Base-by-base conservation (phyloP, 1,139 yeast species). In the Debaryomyces udenii region DNA sequence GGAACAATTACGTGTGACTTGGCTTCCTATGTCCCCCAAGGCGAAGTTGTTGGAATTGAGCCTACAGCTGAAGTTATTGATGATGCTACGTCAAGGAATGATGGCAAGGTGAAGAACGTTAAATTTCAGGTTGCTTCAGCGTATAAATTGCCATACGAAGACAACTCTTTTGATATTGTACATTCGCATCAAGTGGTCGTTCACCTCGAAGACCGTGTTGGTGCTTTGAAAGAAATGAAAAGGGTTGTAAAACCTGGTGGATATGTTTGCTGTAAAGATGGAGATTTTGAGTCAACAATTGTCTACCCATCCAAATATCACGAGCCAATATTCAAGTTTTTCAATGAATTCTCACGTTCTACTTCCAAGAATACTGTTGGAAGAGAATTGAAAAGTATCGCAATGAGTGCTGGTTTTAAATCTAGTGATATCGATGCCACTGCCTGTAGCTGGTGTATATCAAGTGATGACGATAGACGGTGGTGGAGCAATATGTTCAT, bases 161-260 rank as follows among this genome's bases (percentile, higher is more conserved):
- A 70, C 46, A 50, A 64, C 33, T 42, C 62, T 2, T 70, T 70
- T 48, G 76, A 70, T 42, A 48, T 70, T 13, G 71, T 68, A 2
- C 61, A 57, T 50, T 59, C 68, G 14, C 74, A 66, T 45, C 76
- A 70, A 46, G 74, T 70, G 2, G 43, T 70, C 10, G 55, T 68
- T 30, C 75, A 70, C 42, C 51, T 70, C 36, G 52, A 54, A 16
- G 65, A 66, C 37, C 73, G 70, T 1, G 55, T 59, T 3, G 20
- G 29, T 3, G 66, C 62, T 0, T 49, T 73, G 18, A 45, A 51
- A 11, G 78, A 73, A 41, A 41, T 70, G 20, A 42, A 45, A 32
- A 52, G 79, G 31, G 62, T 70, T 3, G 52, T 66, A 18, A 63
- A 66, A 42, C 71, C 72, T 1, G 65, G 66, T 7, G 78, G 77